These are phyloP conservation scores for Penicillium waksmanii DNA, from an alignment of 495 filamentous ascomycete species.

Conservation along the genomic window DNA sequence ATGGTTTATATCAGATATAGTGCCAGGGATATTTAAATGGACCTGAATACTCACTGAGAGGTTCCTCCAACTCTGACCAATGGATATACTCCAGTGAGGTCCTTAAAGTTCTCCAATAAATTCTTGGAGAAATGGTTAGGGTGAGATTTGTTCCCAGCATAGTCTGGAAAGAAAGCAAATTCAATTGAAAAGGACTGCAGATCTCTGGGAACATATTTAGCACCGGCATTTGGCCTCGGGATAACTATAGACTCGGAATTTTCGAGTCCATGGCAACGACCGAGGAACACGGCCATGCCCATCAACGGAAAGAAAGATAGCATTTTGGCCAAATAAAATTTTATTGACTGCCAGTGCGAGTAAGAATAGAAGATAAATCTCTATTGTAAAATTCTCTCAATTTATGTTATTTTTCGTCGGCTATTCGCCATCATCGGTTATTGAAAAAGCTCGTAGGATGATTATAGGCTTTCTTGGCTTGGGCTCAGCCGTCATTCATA, in stretches of 20 bases:
- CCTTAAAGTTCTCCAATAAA: slow-evolving; percentile 23
- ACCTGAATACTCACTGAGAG: slow-evolving; percentile 20
- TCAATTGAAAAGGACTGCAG: slow-evolving; percentile 30
- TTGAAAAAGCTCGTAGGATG: background rate
- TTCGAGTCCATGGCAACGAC: background rate
- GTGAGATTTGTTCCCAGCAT: slow-evolving; percentile 28
- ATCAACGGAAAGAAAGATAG: background rate
- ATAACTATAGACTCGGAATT: background rate
- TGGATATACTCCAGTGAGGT: slow-evolving; percentile 18
- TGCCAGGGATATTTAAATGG: too few species aligned
- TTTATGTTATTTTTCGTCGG: slow-evolving; percentile 1
- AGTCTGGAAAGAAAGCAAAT: slow-evolving; percentile 31
- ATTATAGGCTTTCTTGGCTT: background rate
- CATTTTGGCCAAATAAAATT: background rate
- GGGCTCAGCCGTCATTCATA: background rate
- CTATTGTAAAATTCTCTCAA: background rate
- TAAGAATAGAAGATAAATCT: background rate
- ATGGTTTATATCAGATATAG: background rate
- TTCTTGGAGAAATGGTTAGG: slow-evolving; percentile 30
- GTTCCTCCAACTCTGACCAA: slow-evolving; percentile 29
- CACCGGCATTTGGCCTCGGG: background rate
- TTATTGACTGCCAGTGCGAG: background rate
- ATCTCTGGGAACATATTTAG: slow-evolving; percentile 10
- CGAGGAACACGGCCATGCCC: background rate
- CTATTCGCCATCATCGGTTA: background rate